phyloP scores from a whole-genome alignment of 495 filamentous ascomycete genomes.

The Pyrenopolyporus hunteri region DNA sequence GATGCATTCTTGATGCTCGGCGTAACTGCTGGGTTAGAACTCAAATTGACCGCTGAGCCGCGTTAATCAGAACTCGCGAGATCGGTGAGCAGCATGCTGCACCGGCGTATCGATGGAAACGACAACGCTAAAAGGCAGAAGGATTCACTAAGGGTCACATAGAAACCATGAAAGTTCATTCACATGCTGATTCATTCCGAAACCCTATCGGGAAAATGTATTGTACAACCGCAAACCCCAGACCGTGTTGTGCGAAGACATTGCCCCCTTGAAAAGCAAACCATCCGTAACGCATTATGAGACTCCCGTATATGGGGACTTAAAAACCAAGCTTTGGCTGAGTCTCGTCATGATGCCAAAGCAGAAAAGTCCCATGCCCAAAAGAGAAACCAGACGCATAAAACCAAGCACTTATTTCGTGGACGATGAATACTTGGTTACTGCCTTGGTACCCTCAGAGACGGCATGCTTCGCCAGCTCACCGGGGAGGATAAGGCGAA shows the following conservation, averaged over 20 bases:
- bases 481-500: constrained; percentile 95
- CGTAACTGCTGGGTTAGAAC: too few relatives aligned
- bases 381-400: constrained; percentile 52
- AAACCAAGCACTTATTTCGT: constrained; percentile 82
- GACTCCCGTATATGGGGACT: constrained; percentile 64
- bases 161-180: constrained; percentile 47
- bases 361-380: constrained; percentile 61
- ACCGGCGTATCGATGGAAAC: too few relatives aligned
- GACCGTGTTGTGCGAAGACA: constrained; percentile 69
- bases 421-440: constrained; percentile 99
- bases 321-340: constrained; percentile 63
- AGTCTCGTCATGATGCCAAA: constrained; percentile 66
- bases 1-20: too few relatives aligned
- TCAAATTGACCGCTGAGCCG: too few relatives aligned
- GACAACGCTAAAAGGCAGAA: too few relatives aligned
- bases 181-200: constrained; percentile 67
- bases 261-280: constrained; percentile 77
- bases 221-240: constrained; percentile 81
- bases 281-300: constrained; percentile 93
- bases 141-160: constrained; percentile 13
- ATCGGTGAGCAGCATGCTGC: too few relatives aligned
- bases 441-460: constrained; percentile 99
- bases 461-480: constrained; percentile 99
- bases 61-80: too few relatives aligned
- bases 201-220: constrained; percentile 70